Evolutionary conservation across 108 stramenopile genomes (phyloP).

Genomic region (Schizochytrium sp.): DNA sequence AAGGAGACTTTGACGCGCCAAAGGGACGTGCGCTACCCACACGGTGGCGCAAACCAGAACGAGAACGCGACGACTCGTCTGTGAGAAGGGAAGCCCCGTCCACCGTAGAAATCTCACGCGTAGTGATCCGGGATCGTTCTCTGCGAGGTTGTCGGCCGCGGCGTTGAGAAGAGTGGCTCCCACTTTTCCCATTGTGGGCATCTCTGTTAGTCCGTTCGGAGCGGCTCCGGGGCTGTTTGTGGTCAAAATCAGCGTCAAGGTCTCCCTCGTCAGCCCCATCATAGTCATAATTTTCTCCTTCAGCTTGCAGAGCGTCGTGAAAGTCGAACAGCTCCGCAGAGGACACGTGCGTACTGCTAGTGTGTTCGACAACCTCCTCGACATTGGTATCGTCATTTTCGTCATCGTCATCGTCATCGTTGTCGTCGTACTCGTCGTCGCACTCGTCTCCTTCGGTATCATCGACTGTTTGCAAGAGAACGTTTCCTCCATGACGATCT

Average conservation of each 20-base stretch:
- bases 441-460: not conserved
- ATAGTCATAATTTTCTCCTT: not conserved
- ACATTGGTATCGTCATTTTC: not conserved
- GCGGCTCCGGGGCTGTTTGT: too few relatives aligned
- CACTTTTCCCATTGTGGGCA: too few relatives aligned
- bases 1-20: not conserved
- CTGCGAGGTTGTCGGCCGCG: too few relatives aligned
- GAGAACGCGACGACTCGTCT: not conserved
- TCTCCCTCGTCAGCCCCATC: not conserved
- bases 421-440: not conserved
- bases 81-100: too few relatives aligned
- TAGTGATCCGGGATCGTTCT: too few relatives aligned
- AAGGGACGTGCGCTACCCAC: not conserved
- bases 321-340: not conserved
- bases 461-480: constrained; percentile 50
- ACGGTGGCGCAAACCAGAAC: not conserved
- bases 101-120: too few relatives aligned
- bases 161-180: too few relatives aligned
- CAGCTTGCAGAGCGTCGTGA: not conserved
- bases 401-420: not conserved
- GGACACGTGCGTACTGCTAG: not conserved
- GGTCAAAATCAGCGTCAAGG: too few relatives aligned
- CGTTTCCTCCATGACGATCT: constrained; percentile 87
- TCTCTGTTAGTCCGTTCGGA: too few relatives aligned
- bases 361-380: not conserved